These are phyloP conservation scores for Colletotrichum salicis DNA, from an alignment of 2,329 filamentous ascomycete genomes.

Conservation along the genomic window DNA sequence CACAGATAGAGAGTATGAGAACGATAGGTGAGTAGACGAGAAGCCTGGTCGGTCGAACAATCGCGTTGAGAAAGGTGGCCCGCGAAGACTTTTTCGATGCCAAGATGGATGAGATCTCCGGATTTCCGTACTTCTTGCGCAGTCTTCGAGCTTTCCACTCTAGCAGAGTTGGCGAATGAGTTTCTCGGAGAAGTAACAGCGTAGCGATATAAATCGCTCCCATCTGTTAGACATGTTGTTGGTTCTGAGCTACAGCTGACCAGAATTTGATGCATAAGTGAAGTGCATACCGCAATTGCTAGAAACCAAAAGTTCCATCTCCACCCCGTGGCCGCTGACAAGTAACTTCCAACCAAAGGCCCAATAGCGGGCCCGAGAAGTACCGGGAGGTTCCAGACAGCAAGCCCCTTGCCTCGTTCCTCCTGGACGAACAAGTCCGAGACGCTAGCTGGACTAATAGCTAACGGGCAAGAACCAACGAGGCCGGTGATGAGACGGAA, in stretches of 20 bases:
- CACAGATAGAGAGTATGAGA: conserved; percentile 53
- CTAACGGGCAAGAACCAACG: conserved; percentile 63
- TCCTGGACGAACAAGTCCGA: conserved; percentile 46
- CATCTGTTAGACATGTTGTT: too few species aligned
- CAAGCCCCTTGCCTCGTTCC: conserved; percentile 55
- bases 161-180: conserved; percentile 28
- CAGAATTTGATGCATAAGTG: conserved; percentile 35
- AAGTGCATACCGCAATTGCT: conserved; percentile 58
- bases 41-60: conserved; percentile 58
- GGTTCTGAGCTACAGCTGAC: conserved; percentile 16
- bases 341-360: conserved; percentile 64
- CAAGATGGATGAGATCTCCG: conserved; percentile 36
- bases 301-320: conserved; percentile 72
- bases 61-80: conserved; percentile 41
- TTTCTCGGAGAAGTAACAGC: too few species aligned
- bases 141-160: conserved; percentile 43
- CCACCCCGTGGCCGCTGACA: conserved; percentile 70
- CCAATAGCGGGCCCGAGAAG: conserved; percentile 50
- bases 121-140: conserved; percentile 47
- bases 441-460: conserved; percentile 64
- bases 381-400: conserved; percentile 67
- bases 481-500: conserved; percentile 64
- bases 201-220: too few species aligned
- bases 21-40: conserved; percentile 63
- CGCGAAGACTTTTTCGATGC: conserved; percentile 26